Percentiles rank a stretch among this genome's conserved stretches.
phyloP scores from a whole-genome alignment of 768 basidiomycete species.

The Termitomyces sp. region DNA sequence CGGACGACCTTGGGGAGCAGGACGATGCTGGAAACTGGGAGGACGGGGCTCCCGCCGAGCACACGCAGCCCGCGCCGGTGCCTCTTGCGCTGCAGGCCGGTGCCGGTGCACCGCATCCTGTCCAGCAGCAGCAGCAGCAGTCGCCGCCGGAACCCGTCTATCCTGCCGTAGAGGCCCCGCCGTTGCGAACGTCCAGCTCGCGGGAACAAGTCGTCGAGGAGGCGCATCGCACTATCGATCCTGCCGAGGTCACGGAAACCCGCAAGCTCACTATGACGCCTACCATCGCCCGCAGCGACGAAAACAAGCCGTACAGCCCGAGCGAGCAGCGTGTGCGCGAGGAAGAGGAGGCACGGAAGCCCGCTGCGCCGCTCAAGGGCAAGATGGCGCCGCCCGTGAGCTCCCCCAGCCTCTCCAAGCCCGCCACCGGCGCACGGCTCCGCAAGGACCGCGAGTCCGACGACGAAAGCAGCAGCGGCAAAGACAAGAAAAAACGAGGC shows the following conservation, averaged over 20 bases:
- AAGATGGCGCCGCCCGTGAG: slow-evolving; percentile 44
- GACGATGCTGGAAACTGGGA: slow-evolving; percentile 93
- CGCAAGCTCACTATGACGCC: slow-evolving; percentile 77
- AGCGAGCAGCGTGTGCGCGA: slow-evolving; percentile 8
- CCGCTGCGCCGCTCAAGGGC: slow-evolving; percentile 41
- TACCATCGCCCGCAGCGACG: slow-evolving; percentile 57
- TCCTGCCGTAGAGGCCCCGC: slow-evolving; percentile 17
- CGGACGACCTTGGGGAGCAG: slow-evolving; percentile 41
- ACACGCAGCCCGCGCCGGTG: slow-evolving; percentile 16
- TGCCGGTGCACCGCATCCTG: slow-evolving; percentile 16
- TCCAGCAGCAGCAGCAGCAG: slow-evolving; percentile 28
- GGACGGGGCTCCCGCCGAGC: slow-evolving; percentile 45
- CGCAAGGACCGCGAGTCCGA: slow-evolving; percentile 36
- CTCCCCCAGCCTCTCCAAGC: slow-evolving; percentile 30
- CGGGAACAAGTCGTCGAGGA: slow-evolving; percentile 37
- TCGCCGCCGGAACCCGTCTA: slow-evolving; percentile 12
- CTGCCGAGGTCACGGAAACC: slow-evolving; percentile 67
- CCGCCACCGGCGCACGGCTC: slow-evolving; percentile 30
- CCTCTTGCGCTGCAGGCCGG: slow-evolving; percentile 34
- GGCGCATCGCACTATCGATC: slow-evolving; percentile 44
- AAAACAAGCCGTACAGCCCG: slow-evolving; percentile 29
- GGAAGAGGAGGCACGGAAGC: slow-evolving; percentile 38
- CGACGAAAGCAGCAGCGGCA: slow-evolving; percentile 23
- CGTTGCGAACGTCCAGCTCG: slow-evolving; percentile 38
- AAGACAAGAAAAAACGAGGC: slow-evolving; percentile 45